These are phyloP conservation scores for Vigna angularis DNA, from an alignment of 306 rosid species.

Conservation along the genomic window DNA sequence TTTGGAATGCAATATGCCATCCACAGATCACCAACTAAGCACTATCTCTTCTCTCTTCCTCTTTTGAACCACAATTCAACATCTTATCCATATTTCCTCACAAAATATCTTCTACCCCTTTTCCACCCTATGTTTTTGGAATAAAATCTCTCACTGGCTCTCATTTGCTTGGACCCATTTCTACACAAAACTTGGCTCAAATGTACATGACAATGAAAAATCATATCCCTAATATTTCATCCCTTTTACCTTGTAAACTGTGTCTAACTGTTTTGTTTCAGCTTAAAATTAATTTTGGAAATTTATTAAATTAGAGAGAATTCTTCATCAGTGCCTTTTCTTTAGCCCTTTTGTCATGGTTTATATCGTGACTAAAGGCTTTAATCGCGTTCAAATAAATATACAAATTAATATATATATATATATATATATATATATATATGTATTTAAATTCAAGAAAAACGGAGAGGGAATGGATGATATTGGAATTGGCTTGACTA, in stretches of 20 bases:
- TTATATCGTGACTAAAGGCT: too few relatives aligned
- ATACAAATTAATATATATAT: too few relatives aligned
- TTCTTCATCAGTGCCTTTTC: neutral
- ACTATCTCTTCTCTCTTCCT: slow-evolving; percentile 12
- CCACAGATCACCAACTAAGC: slow-evolving; percentile 25
- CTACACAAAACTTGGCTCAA: neutral
- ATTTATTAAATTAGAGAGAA: neutral
- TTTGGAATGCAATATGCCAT: slow-evolving; percentile 70
- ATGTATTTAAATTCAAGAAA: too few relatives aligned
- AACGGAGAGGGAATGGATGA: too few relatives aligned
- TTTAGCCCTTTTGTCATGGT: neutral
- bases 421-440: too few relatives aligned
- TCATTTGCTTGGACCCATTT: neutral
- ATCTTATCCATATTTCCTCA: slow-evolving; percentile 48
- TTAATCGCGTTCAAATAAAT: too few relatives aligned
- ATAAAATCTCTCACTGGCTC: slow-evolving; percentile 7
- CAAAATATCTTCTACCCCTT: slow-evolving; percentile 41
- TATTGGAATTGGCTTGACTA: too few relatives aligned
- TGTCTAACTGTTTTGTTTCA: neutral
- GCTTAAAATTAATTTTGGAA: neutral
- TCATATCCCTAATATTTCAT: neutral
- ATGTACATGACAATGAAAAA: neutral
- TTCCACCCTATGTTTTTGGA: neutral
- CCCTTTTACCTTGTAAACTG: too few relatives aligned
- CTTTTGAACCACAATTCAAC: slow-evolving; percentile 30